Evolutionary conservation across 2,329 filamentous ascomycete genomes (phyloP), one percentile per base, ranked within the genome.

Genomic region (Sporothrix sp.): DNA sequence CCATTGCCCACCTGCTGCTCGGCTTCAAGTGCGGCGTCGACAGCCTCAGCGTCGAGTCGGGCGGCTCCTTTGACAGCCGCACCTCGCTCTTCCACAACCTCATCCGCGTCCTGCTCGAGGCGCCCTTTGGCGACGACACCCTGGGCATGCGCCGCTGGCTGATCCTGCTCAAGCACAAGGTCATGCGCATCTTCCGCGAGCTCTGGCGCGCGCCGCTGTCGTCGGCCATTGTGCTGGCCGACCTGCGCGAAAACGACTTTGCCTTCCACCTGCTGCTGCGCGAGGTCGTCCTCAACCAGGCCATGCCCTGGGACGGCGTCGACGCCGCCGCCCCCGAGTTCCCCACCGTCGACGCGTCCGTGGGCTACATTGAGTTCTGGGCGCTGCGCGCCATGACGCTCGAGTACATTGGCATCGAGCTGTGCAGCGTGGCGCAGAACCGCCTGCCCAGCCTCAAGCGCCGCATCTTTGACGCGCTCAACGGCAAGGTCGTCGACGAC

Each of bases 121-220:
- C 85, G 44, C 84, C 85, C 2, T 78, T 82, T 30, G 74, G 72
- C 1, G 74, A 83, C 52, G 77, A 78, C 35, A 74, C 75, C 2
- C 66, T 64, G 16, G 71, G 70, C 27, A 78, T 87, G 65, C 70
- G 77, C 9, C 74, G 76, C 16, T 90, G 85, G 83, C 75, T 87
- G 42, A 71, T 87, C 25, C 72, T 76, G 37, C 68, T 89, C 47
- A 87, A 83, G 60, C 77, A 80, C 54, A 80, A 83, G 59, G 78
- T 76, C 14, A 76, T 88, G 67, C 77, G 82, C 48, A 79, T 97
- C 25, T 68, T 98, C 30, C 81, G 84, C 56, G 80, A 87, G 53
- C 74, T 99, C 2, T 96, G 90, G 85, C 82, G 75, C 38, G 93
- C 90, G 2, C 79, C 85, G 36, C 68, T 97, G 20, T 94, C 94